Evolutionary conservation across 441 rosid genomes (phyloP), one percentile per base, ranked within the genome.

Genomic region (Biscutella laevigata): DNA sequence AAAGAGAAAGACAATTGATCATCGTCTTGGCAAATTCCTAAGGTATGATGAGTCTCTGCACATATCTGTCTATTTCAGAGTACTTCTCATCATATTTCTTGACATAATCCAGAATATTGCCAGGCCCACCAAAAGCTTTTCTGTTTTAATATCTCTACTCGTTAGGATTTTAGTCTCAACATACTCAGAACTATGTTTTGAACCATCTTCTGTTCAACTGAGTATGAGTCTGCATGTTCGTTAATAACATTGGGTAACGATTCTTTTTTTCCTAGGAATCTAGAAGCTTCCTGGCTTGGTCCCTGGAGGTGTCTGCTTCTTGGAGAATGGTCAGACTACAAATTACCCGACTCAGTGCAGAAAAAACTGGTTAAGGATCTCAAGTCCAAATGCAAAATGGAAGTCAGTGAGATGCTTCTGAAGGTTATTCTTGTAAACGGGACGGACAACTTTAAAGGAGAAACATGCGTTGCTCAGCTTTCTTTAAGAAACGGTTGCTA

Each of bases 251-350:
- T 22, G 16, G 37, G 36, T 30, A 43, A 22, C 28, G 50, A 21
- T 21, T 52, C 25, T 52, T 58, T 44, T 68, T 49, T 59, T 58
- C 20, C 20, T 71, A 92, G 99, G 77, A 74, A 74, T 55, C 59
- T 86, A 37, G 96, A 92, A 86, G 95, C 78, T 58, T 68, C 73
- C 47, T 88, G 97, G 99, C 70, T 88, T 50, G 99, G 97, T 46
- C 74, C 86, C 10, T 84, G 87, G 97, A 82, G 79, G 55, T 76
- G 42, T 64, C 51, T 81, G 64, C 83, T 92, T 68, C 71, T 81
- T 6, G 94, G 94, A 73, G 82, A 78, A 59, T 64, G 58, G 62
- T 52, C 75, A 30, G 71, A 79, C 69, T 62, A 65, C 69, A 65
- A 67, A 41, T 69, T 39, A 52, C 62, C 81, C 29, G 80, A 73